A percentile compares a stretch with the other conserved stretches of the same genome.
Evolutionary conservation across 257 asterid genomes (phyloP).

Genomic region (Nicotiana undulata): DNA sequence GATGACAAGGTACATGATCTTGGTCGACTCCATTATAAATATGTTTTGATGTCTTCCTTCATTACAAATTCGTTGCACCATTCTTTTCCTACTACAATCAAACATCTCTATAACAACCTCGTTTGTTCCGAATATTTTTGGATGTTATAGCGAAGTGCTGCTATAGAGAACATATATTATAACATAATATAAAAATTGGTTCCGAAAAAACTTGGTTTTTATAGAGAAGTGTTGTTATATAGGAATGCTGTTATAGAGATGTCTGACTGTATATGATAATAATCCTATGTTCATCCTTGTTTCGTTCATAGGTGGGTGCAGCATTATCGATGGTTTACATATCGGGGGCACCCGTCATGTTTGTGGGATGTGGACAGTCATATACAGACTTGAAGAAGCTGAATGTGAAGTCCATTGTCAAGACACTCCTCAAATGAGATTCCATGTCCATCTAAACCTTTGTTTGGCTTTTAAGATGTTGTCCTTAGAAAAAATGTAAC

Average conservation of each 20-base stretch:
- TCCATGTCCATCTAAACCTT: background rate
- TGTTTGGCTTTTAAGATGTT: background rate
- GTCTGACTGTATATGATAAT: too few species aligned
- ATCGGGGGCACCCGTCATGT: slow-evolving; percentile 90
- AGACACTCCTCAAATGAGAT: slow-evolving; percentile 68
- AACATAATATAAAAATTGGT: too few species aligned
- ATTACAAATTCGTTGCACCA: background rate
- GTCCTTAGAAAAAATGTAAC: background rate
- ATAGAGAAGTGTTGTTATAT: too few species aligned
- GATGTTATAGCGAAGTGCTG: too few species aligned
- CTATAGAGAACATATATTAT: too few species aligned
- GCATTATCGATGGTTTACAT: slow-evolving; percentile 92
- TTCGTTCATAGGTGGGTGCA: slow-evolving; percentile 67
- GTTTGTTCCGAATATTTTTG: too few species aligned
- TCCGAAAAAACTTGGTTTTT: too few species aligned
- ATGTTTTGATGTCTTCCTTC: background rate
- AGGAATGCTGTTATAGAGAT: too few species aligned
- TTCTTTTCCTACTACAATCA: too few species aligned
- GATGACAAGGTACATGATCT: slow-evolving; percentile 64
- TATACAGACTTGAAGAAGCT: slow-evolving; percentile 92
- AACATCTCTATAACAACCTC: too few species aligned
- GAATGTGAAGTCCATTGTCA: slow-evolving; percentile 78
- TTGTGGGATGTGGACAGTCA: slow-evolving; percentile 95
- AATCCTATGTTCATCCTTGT: background rate
- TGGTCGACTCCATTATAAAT: background rate